Base-by-base conservation (phyloP, 2,329 filamentous ascomycete species). In the Epicoccum nigrum region DNA sequence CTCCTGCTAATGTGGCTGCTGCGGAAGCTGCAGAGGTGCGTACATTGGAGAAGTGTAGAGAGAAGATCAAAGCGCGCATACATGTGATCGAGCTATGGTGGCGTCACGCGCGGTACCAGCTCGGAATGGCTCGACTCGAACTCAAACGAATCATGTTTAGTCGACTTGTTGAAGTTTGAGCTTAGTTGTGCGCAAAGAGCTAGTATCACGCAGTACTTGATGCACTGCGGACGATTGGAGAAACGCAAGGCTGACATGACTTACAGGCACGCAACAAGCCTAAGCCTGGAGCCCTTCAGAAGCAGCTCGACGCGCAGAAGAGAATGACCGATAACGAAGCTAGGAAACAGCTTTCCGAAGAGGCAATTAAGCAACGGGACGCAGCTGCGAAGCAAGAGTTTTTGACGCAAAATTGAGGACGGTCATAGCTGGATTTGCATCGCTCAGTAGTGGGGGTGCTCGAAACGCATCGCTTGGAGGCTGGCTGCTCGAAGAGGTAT, bases 21-120 rank as follows among this genome's bases (percentile, higher is more conserved):
- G 91, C 90, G 0, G 83, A 85, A 59, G 92, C 92, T 44, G 92
- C 92, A 54, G 89, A 95, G 86, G 92, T 95, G 73, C 69, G 85
- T 77, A 59, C 19, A 34, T 21, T 15, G 38, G 12, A 41, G 28
- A 33, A n/a, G 43, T 43, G 31, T 30, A 34, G n/a, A 15, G 38
- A 40, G 32, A 40, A 31, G 23, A 19, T 58, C 50, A 39, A 60
- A 55, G 31, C 55, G 55, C 17, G 55, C 43, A 17, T 64, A 59
- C 54, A 55, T 62, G 54, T 62, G 45, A 58, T 41, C 6, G 21
- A 12, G 23, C 15, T 21, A 8, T 12, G 9, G 27, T 19, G 13
- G 21, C 11, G n/a, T 15, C 20, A 12, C 16, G 49, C 27, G 13
- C 21, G 38, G 11, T 43, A 30, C n/a, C 44, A 39, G 31, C 38